phyloP scores from a whole-genome alignment of 2,329 filamentous ascomycete genomes.

The Cordyceps tenuipes region DNA sequence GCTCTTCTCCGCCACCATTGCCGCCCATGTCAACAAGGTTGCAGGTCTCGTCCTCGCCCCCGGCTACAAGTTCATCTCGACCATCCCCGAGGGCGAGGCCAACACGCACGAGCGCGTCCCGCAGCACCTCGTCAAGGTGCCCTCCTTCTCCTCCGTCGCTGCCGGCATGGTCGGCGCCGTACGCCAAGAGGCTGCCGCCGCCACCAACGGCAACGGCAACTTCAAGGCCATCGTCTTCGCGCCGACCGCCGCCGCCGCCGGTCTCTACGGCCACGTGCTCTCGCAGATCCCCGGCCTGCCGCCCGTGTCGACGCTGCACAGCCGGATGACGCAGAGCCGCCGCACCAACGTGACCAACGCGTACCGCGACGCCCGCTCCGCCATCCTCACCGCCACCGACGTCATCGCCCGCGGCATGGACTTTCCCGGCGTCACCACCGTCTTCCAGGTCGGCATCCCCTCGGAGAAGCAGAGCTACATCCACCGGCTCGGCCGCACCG shows the following conservation, averaged over 20 bases:
- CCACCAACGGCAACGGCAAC: conserved; percentile 29
- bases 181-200: conserved; percentile 32
- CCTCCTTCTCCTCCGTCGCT: conserved; percentile 62
- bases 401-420: conserved; percentile 67
- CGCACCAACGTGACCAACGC: conserved; percentile 52
- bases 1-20: conserved; percentile 81
- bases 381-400: conserved; percentile 59
- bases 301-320: conserved; percentile 38
- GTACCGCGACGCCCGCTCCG: conserved; percentile 43
- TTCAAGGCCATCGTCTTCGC: conserved; percentile 87
- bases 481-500: conserved; percentile 59
- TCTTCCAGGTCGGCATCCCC: conserved; percentile 56
- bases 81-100: conserved; percentile 64
- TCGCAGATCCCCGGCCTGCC: conserved; percentile 31
- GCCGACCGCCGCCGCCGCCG: conserved; percentile 47
- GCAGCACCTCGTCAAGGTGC: conserved; percentile 59
- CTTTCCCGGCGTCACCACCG: conserved; percentile 59
- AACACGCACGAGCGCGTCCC: conserved; percentile 71
- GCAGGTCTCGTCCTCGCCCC: conserved; percentile 60
- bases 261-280: conserved; percentile 41
- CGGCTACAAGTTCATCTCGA: conserved; percentile 74
- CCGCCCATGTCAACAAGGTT: conserved; percentile 67
- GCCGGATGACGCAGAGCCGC: conserved; percentile 41
- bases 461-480: conserved; percentile 56
- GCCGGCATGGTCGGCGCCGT: conserved; percentile 51